A percentile compares a stretch with the other conserved stretches of the same genome.
Conservation (phyloP, 306 rosid species). For the Gillenia trifoliata region DNA sequence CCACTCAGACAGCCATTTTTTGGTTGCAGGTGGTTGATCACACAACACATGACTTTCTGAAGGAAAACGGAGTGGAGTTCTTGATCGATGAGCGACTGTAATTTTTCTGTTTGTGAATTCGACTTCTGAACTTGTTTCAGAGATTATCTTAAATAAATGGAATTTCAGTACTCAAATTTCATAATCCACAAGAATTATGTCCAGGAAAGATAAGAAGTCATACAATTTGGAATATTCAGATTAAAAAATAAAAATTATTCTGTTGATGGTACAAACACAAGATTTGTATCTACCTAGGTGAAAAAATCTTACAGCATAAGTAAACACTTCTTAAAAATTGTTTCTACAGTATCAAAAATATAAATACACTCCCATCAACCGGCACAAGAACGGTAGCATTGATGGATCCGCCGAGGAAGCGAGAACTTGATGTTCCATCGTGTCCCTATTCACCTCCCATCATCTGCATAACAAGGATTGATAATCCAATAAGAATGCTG, state of each 20-base stretch:
- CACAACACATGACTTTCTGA: constrained; percentile 47
- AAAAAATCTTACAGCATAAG: neutral
- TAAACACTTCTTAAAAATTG: neutral
- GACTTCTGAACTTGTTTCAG: neutral
- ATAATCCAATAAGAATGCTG: neutral
- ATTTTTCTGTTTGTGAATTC: neutral
- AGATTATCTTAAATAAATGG: neutral
- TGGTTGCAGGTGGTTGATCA: constrained; percentile 60
- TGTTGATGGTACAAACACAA: neutral
- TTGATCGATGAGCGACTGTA: constrained; percentile 35
- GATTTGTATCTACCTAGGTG: neutral
- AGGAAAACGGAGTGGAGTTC: constrained; percentile 44
- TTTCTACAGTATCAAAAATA: neutral
- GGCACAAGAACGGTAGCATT: neutral
- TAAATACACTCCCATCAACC: neutral
- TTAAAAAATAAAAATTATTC: neutral
- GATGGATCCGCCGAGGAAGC: constrained; percentile 1
- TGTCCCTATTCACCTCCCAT: constrained; percentile 52
- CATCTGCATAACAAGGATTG: constrained; percentile 55
- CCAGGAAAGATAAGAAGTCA: neutral
- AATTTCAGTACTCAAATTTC: neutral
- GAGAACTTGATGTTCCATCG: constrained; percentile 3
- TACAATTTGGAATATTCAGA: neutral
- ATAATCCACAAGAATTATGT: neutral
- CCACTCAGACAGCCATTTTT: neutral